phyloP scores from a whole-genome alignment of 2,329 filamentous ascomycete species.

The Alternaria sp. region DNA sequence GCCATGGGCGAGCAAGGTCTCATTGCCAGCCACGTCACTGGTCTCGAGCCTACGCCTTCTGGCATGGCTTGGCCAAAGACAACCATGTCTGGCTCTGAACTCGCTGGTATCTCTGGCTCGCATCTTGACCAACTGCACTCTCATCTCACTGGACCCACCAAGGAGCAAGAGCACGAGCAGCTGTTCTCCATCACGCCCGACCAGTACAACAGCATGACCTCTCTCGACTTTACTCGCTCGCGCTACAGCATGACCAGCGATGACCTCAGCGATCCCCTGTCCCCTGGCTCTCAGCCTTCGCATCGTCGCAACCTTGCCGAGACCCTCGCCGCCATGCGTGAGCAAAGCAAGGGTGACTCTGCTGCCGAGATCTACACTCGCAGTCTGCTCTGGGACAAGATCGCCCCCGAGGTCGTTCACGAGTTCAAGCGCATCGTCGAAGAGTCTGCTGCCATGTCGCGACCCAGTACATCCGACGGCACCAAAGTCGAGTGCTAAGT shows the following conservation, averaged over 20 bases:
- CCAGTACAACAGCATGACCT: constrained; percentile 87
- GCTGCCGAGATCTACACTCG: constrained; percentile 92
- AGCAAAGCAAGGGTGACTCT: constrained; percentile 71
- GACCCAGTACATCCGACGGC: constrained; percentile 46
- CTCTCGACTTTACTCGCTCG: constrained; percentile 71
- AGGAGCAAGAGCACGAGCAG: constrained; percentile 88
- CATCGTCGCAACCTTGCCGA: constrained; percentile 80
- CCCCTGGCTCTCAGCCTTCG: constrained; percentile 56
- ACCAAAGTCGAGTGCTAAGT: constrained; percentile 45
- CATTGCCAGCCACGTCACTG: constrained; percentile 63
- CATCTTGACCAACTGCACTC: constrained; percentile 54
- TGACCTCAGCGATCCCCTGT: constrained; percentile 49
- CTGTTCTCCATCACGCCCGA: constrained; percentile 85
- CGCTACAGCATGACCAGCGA: constrained; percentile 61
- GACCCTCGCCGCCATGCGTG: constrained; percentile 80
- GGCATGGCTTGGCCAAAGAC: constrained; percentile 50
- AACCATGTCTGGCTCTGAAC: constrained; percentile 48
- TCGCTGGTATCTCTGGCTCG: constrained; percentile 48
- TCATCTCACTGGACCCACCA: constrained; percentile 67
- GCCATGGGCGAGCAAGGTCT: constrained; percentile 47
- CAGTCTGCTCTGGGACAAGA: constrained; percentile 92
- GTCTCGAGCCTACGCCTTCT: constrained; percentile 51
- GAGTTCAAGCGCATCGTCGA: constrained; percentile 93
- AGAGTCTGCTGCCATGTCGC: constrained; percentile 65
- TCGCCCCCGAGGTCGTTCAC: constrained; percentile 88